phyloP scores from a whole-genome alignment of 306 rosid species.

The Gillenia trifoliata region DNA sequence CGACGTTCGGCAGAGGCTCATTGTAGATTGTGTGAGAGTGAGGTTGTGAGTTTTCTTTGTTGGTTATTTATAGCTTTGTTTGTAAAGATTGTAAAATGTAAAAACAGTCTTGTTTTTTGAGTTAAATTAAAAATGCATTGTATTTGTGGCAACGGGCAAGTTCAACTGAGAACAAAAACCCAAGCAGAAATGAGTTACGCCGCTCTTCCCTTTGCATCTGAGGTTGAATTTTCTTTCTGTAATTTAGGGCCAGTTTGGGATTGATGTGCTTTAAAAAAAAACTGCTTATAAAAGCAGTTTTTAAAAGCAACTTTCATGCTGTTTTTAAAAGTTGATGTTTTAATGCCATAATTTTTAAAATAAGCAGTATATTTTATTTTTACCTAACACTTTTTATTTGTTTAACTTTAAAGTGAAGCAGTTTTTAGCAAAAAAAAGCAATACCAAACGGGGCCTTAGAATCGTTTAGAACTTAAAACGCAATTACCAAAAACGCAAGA shows the following conservation, averaged over 20 bases:
- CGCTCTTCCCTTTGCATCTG: neutral
- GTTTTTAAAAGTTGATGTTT: too few species aligned
- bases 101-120: neutral
- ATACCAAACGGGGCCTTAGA: too few species aligned
- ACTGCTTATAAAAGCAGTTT: too few species aligned
- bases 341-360: too few species aligned
- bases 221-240: neutral
- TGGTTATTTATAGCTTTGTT: neutral
- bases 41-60: neutral
- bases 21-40: slow-evolving; percentile 1
- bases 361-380: too few species aligned
- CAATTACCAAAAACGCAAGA: neutral
- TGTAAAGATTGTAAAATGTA: neutral
- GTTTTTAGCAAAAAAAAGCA: too few species aligned
- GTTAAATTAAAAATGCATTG: neutral
- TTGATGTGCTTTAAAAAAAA: too few species aligned
- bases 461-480: too few species aligned
- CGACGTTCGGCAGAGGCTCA: neutral
- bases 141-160: neutral
- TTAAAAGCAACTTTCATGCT: too few species aligned
- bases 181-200: neutral
- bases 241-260: too few species aligned
- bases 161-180: neutral
- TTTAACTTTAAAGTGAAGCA: too few species aligned
- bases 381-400: too few species aligned